These are phyloP conservation scores for Ceratocystis lukuohia DNA, from an alignment of 2,329 filamentous ascomycete genomes.

Conservation along the genomic window DNA sequence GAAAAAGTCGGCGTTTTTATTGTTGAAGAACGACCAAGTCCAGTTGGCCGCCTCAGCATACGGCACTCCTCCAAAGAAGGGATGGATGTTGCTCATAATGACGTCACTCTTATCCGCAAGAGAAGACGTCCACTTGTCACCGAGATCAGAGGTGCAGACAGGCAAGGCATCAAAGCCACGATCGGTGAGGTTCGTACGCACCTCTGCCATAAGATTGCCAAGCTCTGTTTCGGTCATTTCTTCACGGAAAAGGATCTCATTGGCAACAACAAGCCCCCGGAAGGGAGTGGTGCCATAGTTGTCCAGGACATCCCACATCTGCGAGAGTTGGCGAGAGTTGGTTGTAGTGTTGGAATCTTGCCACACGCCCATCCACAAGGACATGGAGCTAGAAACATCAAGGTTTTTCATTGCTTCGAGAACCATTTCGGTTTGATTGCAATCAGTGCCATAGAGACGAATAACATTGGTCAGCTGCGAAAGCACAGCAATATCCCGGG, in stretches of 20 bases:
- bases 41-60: slow-evolving; percentile 57
- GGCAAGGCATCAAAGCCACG: slow-evolving; percentile 52
- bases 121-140: slow-evolving; percentile 65
- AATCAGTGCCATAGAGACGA: slow-evolving; percentile 87
- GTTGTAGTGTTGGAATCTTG: slow-evolving; percentile 73
- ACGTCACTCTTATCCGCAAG: slow-evolving; percentile 64
- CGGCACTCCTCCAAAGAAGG: slow-evolving; percentile 75
- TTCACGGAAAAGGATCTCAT: slow-evolving; percentile 65
- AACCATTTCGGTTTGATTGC: slow-evolving; percentile 93
- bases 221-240: slow-evolving; percentile 56
- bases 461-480: slow-evolving; percentile 81
- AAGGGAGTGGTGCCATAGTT: slow-evolving; percentile 55
- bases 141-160: slow-evolving; percentile 77
- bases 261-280: slow-evolving; percentile 68
- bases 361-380: slow-evolving; percentile 92
- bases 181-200: slow-evolving; percentile 57
- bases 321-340: slow-evolving; percentile 63
- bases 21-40: slow-evolving; percentile 73
- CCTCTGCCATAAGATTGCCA: slow-evolving; percentile 48
- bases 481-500: slow-evolving; percentile 77
- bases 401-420: slow-evolving; percentile 67
- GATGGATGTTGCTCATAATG: slow-evolving; percentile 94
- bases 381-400: slow-evolving; percentile 56
- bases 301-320: slow-evolving; percentile 77
- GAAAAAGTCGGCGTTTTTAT: slow-evolving; percentile 52